Evolutionary conservation across 441 rosid genomes (phyloP).

Genomic region (Viola pubescens): DNA sequence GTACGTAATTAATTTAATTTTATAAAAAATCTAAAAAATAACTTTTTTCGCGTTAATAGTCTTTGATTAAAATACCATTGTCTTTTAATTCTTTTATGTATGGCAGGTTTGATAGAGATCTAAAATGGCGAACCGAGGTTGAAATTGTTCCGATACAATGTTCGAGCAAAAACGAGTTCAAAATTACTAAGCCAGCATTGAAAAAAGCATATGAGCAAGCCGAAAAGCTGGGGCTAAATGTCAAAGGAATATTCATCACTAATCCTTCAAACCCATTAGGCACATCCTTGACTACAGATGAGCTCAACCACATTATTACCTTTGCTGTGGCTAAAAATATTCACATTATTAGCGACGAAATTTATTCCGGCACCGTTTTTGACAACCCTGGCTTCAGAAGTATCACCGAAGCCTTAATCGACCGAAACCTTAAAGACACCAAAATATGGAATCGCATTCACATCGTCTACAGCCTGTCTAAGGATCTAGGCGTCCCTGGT

Average conservation of each 20-base stretch:
- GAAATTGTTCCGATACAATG: constrained; percentile 80
- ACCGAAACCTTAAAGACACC: constrained; percentile 34
- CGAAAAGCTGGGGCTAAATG: constrained; percentile 42
- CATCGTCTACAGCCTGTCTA: constrained; percentile 74
- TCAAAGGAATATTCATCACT: constrained; percentile 74
- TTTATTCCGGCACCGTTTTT: constrained; percentile 80
- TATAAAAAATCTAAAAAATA: background rate
- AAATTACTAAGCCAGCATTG: constrained; percentile 59
- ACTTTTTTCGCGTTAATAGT: too few species aligned
- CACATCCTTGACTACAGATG: constrained; percentile 51
- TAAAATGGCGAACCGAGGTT: constrained; percentile 81
- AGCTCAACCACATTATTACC: constrained; percentile 56
- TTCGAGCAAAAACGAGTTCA: constrained; percentile 67
- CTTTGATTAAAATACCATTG: too few species aligned
- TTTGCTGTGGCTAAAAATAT: constrained; percentile 50
- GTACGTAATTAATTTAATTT: constrained; percentile 27
- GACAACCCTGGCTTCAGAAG: constrained; percentile 55
- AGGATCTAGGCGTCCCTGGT: constrained; percentile 87
- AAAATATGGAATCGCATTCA: constrained; percentile 53
- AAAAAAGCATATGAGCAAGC: constrained; percentile 63
- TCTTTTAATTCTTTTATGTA: constrained; percentile 3
- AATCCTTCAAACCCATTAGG: constrained; percentile 95
- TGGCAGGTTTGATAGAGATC: constrained; percentile 90
- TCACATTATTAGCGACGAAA: constrained; percentile 88
- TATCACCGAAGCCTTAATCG: constrained; percentile 55